phyloP scores from a whole-genome alignment of 208 protist species.

The Leishmania major region DNA sequence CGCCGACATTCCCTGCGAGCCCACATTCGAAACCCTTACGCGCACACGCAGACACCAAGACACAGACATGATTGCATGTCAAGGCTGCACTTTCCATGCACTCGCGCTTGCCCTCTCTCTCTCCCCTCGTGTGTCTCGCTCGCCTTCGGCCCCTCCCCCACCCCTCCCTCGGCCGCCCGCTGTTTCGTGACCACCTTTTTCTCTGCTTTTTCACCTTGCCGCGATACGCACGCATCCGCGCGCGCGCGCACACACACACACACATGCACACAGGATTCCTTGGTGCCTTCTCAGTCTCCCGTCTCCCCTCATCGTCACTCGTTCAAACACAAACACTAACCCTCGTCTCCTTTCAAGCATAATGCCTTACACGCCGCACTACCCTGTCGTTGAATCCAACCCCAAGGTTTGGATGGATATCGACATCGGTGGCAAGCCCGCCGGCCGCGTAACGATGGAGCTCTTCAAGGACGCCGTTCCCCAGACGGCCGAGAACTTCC shows the following conservation, averaged over 20 bases:
- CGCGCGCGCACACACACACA: slow-evolving; percentile 1
- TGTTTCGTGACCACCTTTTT: not conserved
- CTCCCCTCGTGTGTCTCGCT: not conserved
- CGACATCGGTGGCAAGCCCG: slow-evolving; percentile 38
- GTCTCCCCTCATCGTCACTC: slow-evolving; percentile 1
- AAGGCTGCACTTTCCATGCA: not conserved
- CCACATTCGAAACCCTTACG: not conserved
- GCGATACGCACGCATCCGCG: not conserved
- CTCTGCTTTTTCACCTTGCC: not conserved
- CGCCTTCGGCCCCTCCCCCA: not conserved
- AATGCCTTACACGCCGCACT: slow-evolving; percentile 82
- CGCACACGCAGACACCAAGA: not conserved
- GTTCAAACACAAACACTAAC: not conserved
- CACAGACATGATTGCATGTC: not conserved
- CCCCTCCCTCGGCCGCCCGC: slow-evolving; percentile 4
- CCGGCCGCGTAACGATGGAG: slow-evolving; percentile 53
- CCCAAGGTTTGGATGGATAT: slow-evolving; percentile 65
- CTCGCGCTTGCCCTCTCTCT: not conserved
- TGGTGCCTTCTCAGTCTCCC: slow-evolving; percentile 18
- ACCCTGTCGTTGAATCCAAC: slow-evolving; percentile 80
- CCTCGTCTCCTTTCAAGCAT: not conserved
- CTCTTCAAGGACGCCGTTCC: slow-evolving; percentile 56
- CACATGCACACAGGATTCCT: not conserved
- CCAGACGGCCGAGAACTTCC: slow-evolving; percentile 76
- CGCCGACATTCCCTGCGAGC: not conserved